Percentiles rank a stretch among this genome's conserved stretches.
These are phyloP conservation scores for Penicillium verrucosum DNA, from an alignment of 2,329 filamentous ascomycete genomes.

Conservation along the genomic window DNA sequence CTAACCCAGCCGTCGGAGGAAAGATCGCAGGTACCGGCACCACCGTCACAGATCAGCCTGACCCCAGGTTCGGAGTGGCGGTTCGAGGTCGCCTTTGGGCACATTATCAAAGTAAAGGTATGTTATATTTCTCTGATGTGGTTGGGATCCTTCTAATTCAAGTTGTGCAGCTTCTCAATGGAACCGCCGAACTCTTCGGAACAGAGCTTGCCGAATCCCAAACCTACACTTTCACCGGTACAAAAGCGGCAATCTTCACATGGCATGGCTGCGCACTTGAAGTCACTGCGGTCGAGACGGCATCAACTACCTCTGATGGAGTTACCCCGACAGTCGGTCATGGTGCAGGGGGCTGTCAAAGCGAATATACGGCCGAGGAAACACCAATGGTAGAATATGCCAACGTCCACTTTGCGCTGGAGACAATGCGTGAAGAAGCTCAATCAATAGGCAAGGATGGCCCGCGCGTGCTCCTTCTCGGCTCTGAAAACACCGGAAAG, in stretches of 20 bases:
- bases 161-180: slow-evolving; percentile 60
- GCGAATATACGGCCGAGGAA: slow-evolving; percentile 69
- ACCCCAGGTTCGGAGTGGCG: slow-evolving; percentile 71
- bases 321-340: slow-evolving; percentile 30
- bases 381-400: slow-evolving; percentile 77
- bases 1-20: slow-evolving; percentile 61
- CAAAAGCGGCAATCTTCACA: slow-evolving; percentile 84
- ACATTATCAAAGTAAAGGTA: slow-evolving; percentile 54
- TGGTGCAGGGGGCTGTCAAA: slow-evolving; percentile 60
- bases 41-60: slow-evolving; percentile 52
- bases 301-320: slow-evolving; percentile 34
- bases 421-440: slow-evolving; percentile 65
- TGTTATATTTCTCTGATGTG: slow-evolving; percentile 1
- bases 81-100: slow-evolving; percentile 64
- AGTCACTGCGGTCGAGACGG: slow-evolving; percentile 60
- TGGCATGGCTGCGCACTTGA: slow-evolving; percentile 89
- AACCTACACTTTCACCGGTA: slow-evolving; percentile 74
- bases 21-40: slow-evolving; percentile 35
- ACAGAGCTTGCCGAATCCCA: slow-evolving; percentile 83
- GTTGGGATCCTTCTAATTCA: slow-evolving; percentile 4
- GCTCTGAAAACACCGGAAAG: slow-evolving; percentile 76
- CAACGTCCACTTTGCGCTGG: slow-evolving; percentile 85
- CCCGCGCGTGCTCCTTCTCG: slow-evolving; percentile 80
- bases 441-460: slow-evolving; percentile 54
- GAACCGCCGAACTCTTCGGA: slow-evolving; percentile 90